phyloP scores from a whole-genome alignment of 2,329 filamentous ascomycete genomes.

The Fusarium papillatum region DNA sequence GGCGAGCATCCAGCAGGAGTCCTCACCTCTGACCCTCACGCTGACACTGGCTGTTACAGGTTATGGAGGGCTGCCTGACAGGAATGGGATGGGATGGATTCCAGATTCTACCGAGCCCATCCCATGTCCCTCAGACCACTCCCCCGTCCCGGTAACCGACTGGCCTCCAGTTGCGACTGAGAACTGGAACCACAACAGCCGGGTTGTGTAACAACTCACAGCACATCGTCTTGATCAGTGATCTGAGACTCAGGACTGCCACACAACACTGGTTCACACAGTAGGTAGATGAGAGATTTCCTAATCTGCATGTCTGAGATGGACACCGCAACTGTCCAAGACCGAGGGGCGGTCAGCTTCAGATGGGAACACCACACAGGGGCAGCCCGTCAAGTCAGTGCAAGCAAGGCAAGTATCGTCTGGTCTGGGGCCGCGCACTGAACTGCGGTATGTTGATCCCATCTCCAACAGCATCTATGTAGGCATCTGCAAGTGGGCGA shows the following conservation, averaged over 20 bases:
- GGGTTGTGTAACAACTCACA: constrained; percentile 33
- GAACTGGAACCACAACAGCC: constrained; percentile 37
- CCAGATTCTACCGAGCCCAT: constrained; percentile 24
- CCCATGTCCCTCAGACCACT: constrained; percentile 10
- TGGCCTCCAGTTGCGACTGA: constrained; percentile 17
- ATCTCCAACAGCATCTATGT: constrained; percentile 17
- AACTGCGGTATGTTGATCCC: constrained; percentile 10
- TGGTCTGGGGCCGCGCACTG: constrained; percentile 7
- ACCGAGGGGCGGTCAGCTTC: constrained; percentile 36
- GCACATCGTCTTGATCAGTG: constrained; percentile 36
- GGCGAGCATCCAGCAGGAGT: constrained; percentile 23
- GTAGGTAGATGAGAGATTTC: constrained; percentile 21
- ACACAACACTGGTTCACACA: constrained; percentile 18
- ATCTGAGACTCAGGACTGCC: constrained; percentile 31
- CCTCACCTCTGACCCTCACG: constrained; percentile 12
- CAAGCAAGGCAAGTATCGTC: constrained; percentile 3
- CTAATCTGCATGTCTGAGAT: constrained; percentile 38
- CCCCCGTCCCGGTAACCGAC: constrained; percentile 18
- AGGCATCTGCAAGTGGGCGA: constrained; percentile 16
- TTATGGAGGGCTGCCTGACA: constrained; percentile 26
- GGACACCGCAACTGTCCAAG: constrained; percentile 17
- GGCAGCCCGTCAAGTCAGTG: not conserved
- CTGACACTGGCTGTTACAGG: constrained; percentile 36
- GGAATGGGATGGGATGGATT: constrained; percentile 36
- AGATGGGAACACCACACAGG: constrained; percentile 24